phyloP scores from a whole-genome alignment of 1,139 yeast species.

The Komagataea norvegica region DNA sequence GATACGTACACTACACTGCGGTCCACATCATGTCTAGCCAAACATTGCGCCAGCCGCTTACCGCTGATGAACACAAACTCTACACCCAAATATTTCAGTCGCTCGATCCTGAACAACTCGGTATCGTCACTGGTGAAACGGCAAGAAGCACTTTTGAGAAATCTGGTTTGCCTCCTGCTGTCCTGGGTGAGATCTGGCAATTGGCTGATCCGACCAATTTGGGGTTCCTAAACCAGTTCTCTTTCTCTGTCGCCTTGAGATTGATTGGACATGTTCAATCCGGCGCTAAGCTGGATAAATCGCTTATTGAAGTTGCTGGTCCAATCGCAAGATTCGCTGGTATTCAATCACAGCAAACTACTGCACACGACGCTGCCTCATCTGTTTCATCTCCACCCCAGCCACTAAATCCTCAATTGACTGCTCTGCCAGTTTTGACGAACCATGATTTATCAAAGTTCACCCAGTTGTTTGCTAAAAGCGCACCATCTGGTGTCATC shows the following conservation, averaged over 20 bases:
- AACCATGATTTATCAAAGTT: conserved; percentile 67
- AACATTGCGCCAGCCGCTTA: conserved; percentile 41
- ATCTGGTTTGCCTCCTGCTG: conserved; percentile 74
- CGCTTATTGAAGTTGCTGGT: conserved; percentile 51
- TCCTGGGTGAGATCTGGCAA: conserved; percentile 92
- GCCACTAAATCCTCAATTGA: conserved; percentile 25
- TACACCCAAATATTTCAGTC: conserved; percentile 72
- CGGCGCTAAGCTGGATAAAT: conserved; percentile 53
- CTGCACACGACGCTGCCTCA: conserved; percentile 14
- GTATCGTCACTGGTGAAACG: conserved; percentile 84
- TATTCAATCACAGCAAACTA: conserved; percentile 15
- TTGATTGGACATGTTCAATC: conserved; percentile 84
- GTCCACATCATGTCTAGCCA: conserved; percentile 5
- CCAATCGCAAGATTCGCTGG: conserved; percentile 52
- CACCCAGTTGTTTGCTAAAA: conserved; percentile 67
- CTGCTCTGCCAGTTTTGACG: conserved; percentile 52
- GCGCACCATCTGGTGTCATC: conserved; percentile 54
- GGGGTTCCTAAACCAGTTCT: conserved; percentile 79
- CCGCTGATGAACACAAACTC: conserved; percentile 72
- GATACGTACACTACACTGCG: neutral
- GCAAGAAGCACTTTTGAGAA: conserved; percentile 85
- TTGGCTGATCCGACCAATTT: conserved; percentile 78
- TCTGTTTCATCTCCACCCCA: conserved; percentile 14
- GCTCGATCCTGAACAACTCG: conserved; percentile 74
- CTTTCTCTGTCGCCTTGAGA: conserved; percentile 84